A percentile compares a stretch with the other conserved stretches of the same genome.
Evolutionary conservation across 2,329 filamentous ascomycete species (phyloP).

Genomic region (Geosmithia putterillii): DNA sequence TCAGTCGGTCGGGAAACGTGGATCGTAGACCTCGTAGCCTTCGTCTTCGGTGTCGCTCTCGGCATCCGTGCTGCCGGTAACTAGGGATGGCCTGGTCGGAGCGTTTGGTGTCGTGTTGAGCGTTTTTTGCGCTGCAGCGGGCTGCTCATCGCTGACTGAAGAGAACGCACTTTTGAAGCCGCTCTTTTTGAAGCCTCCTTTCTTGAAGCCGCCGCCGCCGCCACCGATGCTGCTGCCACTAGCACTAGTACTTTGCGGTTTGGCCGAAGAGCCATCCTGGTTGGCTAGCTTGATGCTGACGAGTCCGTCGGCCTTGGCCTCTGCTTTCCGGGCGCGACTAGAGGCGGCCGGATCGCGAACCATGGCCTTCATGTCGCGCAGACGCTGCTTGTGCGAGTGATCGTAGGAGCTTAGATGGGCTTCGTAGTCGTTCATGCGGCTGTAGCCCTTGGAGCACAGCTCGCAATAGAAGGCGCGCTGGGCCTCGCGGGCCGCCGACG

Average conservation of each 20-base stretch:
- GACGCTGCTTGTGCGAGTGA: conserved; percentile 84
- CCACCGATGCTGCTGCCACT: too few species aligned
- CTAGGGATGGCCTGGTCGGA: conserved; percentile 8
- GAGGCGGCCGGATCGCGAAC: conserved; percentile 57
- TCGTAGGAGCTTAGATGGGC: conserved; percentile 90
- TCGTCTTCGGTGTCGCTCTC: conserved; percentile 60
- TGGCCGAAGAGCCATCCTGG: conserved; percentile 13
- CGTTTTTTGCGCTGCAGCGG: conserved; percentile 19
- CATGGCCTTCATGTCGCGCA: conserved; percentile 81
- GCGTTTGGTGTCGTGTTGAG: conserved; percentile 16
- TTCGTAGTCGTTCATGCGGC: conserved; percentile 91
- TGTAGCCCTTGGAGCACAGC: conserved; percentile 88
- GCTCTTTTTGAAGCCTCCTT: conserved; percentile 67
- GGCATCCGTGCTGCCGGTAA: conserved; percentile 12
- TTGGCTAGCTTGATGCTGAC: conserved; percentile 52
- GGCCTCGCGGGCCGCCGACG: conserved; percentile 58
- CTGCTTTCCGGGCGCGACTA: conserved; percentile 53
- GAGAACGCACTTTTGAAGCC: conserved; percentile 72
- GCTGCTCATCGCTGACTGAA: conserved; percentile 25
- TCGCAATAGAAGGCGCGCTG: conserved; percentile 73
- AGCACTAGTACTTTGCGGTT: conserved; percentile 8
- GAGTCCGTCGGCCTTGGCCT: conserved; percentile 57
- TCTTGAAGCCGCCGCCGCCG: conserved; percentile 43
- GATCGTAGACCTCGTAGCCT: conserved; percentile 57
- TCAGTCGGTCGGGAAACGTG: conserved; percentile 48